Percentiles rank a stretch among this genome's conserved stretches.
These are phyloP conservation scores for Lasiodiplodia hormozganensis DNA, from an alignment of 2,329 filamentous ascomycete genomes.

Conservation along the genomic window DNA sequence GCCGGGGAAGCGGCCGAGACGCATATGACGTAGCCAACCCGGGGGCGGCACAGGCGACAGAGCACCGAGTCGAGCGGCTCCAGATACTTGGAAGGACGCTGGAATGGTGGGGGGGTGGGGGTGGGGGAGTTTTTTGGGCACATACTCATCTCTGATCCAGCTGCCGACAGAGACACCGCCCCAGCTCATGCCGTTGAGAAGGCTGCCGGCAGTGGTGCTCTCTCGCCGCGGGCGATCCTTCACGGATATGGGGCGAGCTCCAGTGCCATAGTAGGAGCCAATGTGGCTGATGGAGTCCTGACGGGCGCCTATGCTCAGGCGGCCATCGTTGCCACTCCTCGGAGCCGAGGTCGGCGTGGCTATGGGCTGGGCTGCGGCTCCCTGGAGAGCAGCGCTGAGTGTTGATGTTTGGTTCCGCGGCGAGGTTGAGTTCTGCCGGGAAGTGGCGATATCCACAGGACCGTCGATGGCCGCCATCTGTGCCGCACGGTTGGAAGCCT, in stretches of 20 bases:
- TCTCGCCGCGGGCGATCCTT: constrained; percentile 63
- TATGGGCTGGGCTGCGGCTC: constrained; percentile 41
- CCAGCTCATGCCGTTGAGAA: constrained; percentile 90
- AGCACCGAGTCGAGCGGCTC: not conserved
- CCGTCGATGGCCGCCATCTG: constrained; percentile 30
- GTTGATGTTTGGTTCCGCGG: constrained; percentile 69
- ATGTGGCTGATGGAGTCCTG: constrained; percentile 62
- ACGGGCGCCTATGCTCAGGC: constrained; percentile 46
- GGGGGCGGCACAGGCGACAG: not conserved
- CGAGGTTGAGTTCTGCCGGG: constrained; percentile 63
- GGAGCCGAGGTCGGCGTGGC: constrained; percentile 51
- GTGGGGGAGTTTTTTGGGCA: constrained; percentile 38
- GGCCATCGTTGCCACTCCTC: constrained; percentile 41
- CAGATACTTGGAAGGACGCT: not conserved
- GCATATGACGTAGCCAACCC: constrained; percentile 10
- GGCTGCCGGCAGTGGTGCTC: constrained; percentile 66
- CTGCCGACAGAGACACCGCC: constrained; percentile 94
- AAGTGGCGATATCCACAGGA: constrained; percentile 66
- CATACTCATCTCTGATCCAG: constrained; percentile 98
- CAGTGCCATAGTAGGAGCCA: constrained; percentile 62
- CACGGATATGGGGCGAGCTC: constrained; percentile 67
- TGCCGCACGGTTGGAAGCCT: not conserved
- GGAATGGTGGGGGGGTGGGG: not conserved
- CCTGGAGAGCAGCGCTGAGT: constrained; percentile 66
- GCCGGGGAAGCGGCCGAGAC: not conserved